These are phyloP conservation scores for Candida easanensis DNA, from an alignment of 805 yeast genomes.

Conservation along the genomic window DNA sequence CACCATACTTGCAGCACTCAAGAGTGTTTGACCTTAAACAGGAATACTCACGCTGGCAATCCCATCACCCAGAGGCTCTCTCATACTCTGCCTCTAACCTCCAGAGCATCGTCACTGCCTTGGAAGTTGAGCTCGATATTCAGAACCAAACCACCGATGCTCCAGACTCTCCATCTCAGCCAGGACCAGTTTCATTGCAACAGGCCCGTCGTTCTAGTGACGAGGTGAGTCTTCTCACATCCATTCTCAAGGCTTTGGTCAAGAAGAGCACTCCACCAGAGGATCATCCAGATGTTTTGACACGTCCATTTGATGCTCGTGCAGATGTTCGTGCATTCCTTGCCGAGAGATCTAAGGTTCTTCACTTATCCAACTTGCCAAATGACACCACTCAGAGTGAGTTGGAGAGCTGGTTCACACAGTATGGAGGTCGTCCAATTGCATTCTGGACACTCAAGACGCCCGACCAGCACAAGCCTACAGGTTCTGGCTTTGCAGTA, in stretches of 20 bases:
- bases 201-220: constrained; percentile 41
- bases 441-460: constrained; percentile 85
- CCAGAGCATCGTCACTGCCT: constrained; percentile 27
- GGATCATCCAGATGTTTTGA: constrained; percentile 53
- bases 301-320: constrained; percentile 74
- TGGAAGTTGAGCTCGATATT: constrained; percentile 25
- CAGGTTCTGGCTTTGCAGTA: constrained; percentile 77
- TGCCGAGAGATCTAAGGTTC: constrained; percentile 71
- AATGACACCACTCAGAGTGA: constrained; percentile 87
- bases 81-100: constrained; percentile 30
- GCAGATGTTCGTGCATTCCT: constrained; percentile 68
- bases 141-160: not conserved
- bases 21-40: constrained; percentile 70
- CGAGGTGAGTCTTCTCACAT: constrained; percentile 44
- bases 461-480: constrained; percentile 50
- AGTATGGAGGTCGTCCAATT: constrained; percentile 79
- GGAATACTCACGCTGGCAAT: constrained; percentile 74
- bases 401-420: constrained; percentile 87
- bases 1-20: constrained; percentile 73
- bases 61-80: constrained; percentile 51
- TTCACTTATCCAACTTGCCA: constrained; percentile 78
- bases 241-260: constrained; percentile 44
- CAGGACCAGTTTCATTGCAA: not conserved
- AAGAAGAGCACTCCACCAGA: constrained; percentile 45
- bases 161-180: not conserved